These are phyloP conservation scores for Cytospora piceae DNA, from an alignment of 2,329 filamentous ascomycete species.

Conservation along the genomic window DNA sequence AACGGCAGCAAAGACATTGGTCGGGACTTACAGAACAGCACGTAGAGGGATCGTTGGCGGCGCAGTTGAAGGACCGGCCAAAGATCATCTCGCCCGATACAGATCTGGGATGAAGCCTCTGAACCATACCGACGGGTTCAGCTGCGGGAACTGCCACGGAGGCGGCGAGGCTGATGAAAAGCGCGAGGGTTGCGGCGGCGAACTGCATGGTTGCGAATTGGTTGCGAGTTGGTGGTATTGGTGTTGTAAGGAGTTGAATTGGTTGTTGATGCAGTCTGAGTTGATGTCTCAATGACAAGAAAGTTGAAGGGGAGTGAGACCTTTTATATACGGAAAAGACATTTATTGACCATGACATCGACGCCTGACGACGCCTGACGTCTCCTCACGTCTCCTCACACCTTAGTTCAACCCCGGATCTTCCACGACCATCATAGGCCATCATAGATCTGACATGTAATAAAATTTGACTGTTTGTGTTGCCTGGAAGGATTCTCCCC, in stretches of 20 bases:
- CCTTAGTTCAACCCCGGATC: too few species aligned
- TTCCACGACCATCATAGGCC: background rate
- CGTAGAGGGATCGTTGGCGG: conserved; percentile 13
- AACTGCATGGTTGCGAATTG: conserved; percentile 39
- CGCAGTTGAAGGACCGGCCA: conserved; percentile 9
- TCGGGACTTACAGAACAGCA: conserved; percentile 23
- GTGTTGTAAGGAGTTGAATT: background rate
- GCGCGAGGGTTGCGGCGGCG: conserved; percentile 34
- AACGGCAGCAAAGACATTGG: too few species aligned
- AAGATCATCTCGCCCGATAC: conserved; percentile 12
- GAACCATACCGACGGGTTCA: conserved; percentile 14
- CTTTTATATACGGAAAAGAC: background rate
- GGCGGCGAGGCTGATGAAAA: conserved; percentile 36
- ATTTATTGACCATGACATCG: background rate
- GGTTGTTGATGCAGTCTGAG: background rate
- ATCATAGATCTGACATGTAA: background rate
- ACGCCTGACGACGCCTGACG: too few species aligned
- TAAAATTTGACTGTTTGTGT: background rate
- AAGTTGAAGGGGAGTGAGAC: background rate
- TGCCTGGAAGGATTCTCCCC: background rate
- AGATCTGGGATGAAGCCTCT: conserved; percentile 16
- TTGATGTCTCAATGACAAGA: background rate
- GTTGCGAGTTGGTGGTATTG: background rate
- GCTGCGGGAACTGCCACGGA: conserved; percentile 34
- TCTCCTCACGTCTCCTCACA: too few species aligned